A percentile compares a stretch with the other conserved stretches of the same genome.
These are phyloP conservation scores for Nakaseomyces kungkrabaensis DNA, from an alignment of 1,139 yeast species.

Conservation along the genomic window DNA sequence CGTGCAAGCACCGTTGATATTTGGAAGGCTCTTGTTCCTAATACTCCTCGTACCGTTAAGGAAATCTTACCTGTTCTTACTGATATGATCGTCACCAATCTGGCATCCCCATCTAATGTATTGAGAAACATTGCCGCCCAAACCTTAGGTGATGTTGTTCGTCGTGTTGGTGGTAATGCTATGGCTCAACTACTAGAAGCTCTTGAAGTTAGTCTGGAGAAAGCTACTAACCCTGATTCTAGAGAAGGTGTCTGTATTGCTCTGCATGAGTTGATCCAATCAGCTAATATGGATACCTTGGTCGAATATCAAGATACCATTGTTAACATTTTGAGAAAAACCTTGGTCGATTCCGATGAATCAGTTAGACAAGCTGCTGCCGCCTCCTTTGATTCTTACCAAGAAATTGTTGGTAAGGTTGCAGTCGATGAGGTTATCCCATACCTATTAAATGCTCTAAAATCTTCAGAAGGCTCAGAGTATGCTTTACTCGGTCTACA, in stretches of 20 bases:
- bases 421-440: conserved; percentile 90
- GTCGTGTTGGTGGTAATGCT: conserved; percentile 88
- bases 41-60: conserved; percentile 92
- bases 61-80: conserved; percentile 84
- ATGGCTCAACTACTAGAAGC: conserved; percentile 79
- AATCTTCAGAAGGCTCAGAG: conserved; percentile 52
- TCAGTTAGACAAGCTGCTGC: conserved; percentile 88
- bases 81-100: conserved; percentile 64
- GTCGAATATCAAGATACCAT: conserved; percentile 57
- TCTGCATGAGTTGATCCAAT: conserved; percentile 69
- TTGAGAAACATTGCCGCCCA: conserved; percentile 87
- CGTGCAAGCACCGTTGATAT: conserved; percentile 89
- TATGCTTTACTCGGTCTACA: conserved; percentile 80
- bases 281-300: conserved; percentile 57
- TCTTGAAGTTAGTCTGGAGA: conserved; percentile 53
- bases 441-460: conserved; percentile 61
- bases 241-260: conserved; percentile 97
- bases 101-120: conserved; percentile 70
- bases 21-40: conserved; percentile 94
- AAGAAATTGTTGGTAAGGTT: conserved; percentile 67
- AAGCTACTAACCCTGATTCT: conserved; percentile 60
- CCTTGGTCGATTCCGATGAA: conserved; percentile 65
- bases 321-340: conserved; percentile 64
- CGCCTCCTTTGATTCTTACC: conserved; percentile 77
- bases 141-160: conserved; percentile 89